Evolutionary conservation across 2,329 filamentous ascomycete species (phyloP), one percentile per base, ranked within the genome.

Genomic region (Clonostachys sp.): DNA sequence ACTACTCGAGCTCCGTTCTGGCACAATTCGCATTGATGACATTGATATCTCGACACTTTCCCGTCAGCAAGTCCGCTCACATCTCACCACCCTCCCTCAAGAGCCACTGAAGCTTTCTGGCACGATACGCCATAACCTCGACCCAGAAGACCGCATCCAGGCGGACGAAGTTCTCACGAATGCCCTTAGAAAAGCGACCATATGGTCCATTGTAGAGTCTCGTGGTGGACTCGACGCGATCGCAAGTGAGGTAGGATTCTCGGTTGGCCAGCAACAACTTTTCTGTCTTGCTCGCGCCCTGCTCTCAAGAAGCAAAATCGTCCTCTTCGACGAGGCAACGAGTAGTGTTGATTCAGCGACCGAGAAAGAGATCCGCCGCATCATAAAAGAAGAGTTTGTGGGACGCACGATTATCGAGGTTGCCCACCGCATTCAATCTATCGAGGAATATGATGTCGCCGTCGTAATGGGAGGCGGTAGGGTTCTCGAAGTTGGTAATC

Each of bases 261-360:
- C 70, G 5, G 70, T 74, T 46, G 82, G 82, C 1, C 80, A 85
- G 57, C 70, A 72, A 46, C 81, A 85, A 57, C 68, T 85, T 2
- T 80, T 86, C 53, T 80, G 74, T 52, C 67, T 85, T 7, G 80
- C 77, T 3, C 64, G 80, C 4, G 81, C 78, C 0, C 65, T 84
- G 30, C 59, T 84, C 20, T 61, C 70, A 4, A 49, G 57, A 36
- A 18, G 35, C 8, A 49, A 33, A 3, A 33, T 48, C 4, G 45
- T 45, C 33, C 48, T 53, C 4, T 30, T 51, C 20, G 51, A 50
- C 20, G 64, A 66, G 44, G 57, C 61, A 18, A 64, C 59, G 5
- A 63, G 60, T 5, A 63, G 56, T 42, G 53, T 66, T 7, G 63
- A 66, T 18, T 50, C 46, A 7, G 45, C 46, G 3, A 66, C 62